Conservation (phyloP, 2,329 filamentous ascomycete species). For the Arthrobotrys conoides region DNA sequence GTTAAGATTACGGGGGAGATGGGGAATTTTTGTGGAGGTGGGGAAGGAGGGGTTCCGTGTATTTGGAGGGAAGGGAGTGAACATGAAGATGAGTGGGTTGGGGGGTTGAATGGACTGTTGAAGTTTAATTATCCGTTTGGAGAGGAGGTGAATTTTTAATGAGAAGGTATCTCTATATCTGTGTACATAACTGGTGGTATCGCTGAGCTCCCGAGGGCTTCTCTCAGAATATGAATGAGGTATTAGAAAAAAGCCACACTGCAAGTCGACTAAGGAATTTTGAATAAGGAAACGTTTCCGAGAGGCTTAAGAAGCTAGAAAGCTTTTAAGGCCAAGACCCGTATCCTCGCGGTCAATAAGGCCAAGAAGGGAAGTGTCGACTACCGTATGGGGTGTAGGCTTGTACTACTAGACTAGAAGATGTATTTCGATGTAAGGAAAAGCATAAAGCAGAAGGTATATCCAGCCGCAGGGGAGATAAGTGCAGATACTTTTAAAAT, state of each 20-base stretch:
- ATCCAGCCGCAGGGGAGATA: background rate
- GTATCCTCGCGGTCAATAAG: background rate
- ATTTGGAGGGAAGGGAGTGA: conserved; percentile 70
- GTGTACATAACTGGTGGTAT: background rate
- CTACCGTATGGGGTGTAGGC: background rate
- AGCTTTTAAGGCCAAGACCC: background rate
- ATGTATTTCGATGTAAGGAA: background rate
- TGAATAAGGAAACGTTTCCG: background rate
- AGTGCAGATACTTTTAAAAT: background rate
- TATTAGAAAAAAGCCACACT: background rate
- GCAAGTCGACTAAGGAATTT: conserved; percentile 6
- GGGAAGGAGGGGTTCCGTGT: conserved; percentile 65
- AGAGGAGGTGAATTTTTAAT: conserved; percentile 68
- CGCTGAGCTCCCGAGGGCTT: background rate
- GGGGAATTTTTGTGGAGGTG: conserved; percentile 72
- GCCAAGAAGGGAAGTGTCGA: background rate
- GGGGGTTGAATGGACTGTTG: conserved; percentile 88
- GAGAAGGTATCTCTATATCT: background rate
- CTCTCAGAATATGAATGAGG: background rate
- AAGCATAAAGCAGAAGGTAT: background rate
- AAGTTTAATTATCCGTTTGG: conserved; percentile 99
- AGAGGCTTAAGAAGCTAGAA: background rate
- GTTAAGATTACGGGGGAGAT: conserved; percentile 90
- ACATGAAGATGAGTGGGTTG: conserved; percentile 94
- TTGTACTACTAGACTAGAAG: background rate